Conservation (phyloP, 495 filamentous ascomycete species). For the Hypoxylon lenormandii region DNA sequence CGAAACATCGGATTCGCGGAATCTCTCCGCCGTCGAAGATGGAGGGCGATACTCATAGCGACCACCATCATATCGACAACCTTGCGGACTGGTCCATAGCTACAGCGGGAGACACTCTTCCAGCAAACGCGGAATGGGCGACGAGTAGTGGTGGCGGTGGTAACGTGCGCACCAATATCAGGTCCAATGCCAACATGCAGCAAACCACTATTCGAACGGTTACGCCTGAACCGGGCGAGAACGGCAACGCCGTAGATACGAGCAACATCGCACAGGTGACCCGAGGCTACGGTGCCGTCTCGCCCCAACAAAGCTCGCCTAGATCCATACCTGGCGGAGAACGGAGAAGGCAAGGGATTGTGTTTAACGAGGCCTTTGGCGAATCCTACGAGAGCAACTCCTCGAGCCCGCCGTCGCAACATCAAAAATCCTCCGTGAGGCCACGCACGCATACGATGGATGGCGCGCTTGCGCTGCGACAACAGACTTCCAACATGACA, state of each 20-base stretch:
- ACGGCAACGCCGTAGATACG: slow-evolving; percentile 44
- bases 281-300: slow-evolving; percentile 48
- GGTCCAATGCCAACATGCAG: slow-evolving; percentile 40
- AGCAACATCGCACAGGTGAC: slow-evolving; percentile 45
- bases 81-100: slow-evolving; percentile 54
- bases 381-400: slow-evolving; percentile 57
- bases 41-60: slow-evolving; percentile 47
- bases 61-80: slow-evolving; percentile 46
- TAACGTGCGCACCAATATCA: slow-evolving; percentile 36
- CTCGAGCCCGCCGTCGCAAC: slow-evolving; percentile 53
- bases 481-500: slow-evolving; percentile 50
- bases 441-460: slow-evolving; percentile 67
- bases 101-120: slow-evolving; percentile 49
- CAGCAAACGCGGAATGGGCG: slow-evolving; percentile 43
- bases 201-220: slow-evolving; percentile 63
- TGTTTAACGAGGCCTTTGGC: slow-evolving; percentile 64
- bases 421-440: slow-evolving; percentile 52
- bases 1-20: slow-evolving; percentile 53
- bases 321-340: slow-evolving; percentile 57
- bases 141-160: slow-evolving; percentile 36
- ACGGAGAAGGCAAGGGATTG: slow-evolving; percentile 62
- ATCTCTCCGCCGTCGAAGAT: slow-evolving; percentile 50
- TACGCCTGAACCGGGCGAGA: slow-evolving; percentile 64
- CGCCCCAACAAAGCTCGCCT: slow-evolving; percentile 59
- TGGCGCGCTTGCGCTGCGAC: slow-evolving; percentile 58